phyloP scores from a whole-genome alignment of 1,139 yeast species.

The Geotrichum siamense region DNA sequence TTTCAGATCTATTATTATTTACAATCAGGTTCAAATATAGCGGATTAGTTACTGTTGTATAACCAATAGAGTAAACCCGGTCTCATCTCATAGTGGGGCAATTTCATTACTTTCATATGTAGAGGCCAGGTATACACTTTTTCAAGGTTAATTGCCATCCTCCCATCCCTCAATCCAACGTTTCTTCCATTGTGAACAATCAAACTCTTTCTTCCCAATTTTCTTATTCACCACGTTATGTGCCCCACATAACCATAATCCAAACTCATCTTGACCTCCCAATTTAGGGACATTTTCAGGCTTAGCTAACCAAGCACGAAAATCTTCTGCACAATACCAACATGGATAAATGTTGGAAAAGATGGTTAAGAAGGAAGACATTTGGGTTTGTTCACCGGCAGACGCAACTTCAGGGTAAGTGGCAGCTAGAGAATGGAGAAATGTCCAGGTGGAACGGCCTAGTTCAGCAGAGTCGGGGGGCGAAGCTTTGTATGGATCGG shows the following conservation, averaged over 20 bases:
- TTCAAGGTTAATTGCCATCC: too few relatives aligned
- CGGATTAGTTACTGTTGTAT: too few relatives aligned
- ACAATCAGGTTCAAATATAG: too few relatives aligned
- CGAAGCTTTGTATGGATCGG: constrained; percentile 8
- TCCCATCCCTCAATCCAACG: constrained; percentile 64
- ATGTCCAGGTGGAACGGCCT: constrained; percentile 89
- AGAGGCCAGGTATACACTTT: too few relatives aligned
- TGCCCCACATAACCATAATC: constrained; percentile 90
- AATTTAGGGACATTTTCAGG: constrained; percentile 51
- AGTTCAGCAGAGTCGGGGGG: constrained; percentile 84
- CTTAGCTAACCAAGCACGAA: constrained; percentile 51
- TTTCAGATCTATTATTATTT: too few relatives aligned
- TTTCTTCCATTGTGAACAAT: constrained; percentile 83
- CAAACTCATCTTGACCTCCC: constrained; percentile 66
- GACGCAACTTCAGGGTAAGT: constrained; percentile 70
- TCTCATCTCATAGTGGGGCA: too few relatives aligned
- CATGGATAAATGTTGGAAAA: constrained; percentile 89
- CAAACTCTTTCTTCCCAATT: constrained; percentile 76
- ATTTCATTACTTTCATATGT: too few relatives aligned
- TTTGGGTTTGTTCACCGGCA: constrained; percentile 55
- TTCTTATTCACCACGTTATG: constrained; percentile 85
- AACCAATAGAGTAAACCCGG: too few relatives aligned
- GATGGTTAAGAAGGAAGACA: constrained; percentile 59
- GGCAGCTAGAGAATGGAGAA: constrained; percentile 86
- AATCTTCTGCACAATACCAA: constrained; percentile 88